phyloP scores from a whole-genome alignment of 495 filamentous ascomycete species.

The Aspergillus panamensis region DNA sequence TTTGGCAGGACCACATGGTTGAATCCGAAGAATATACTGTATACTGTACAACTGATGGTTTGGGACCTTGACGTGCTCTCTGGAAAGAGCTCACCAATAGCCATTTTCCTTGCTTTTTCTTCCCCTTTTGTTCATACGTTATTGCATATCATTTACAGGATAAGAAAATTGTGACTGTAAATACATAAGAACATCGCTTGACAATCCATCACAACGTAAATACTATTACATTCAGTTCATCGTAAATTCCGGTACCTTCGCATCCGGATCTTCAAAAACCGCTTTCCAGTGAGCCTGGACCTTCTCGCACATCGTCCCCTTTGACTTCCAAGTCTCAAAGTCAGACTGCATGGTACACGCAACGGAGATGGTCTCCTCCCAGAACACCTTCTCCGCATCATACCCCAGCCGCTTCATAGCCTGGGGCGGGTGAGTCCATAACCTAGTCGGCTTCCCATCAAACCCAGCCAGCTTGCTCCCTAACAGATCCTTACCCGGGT shows the following conservation, averaged over 20 bases:
- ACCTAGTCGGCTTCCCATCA: conserved; percentile 3
- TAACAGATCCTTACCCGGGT: conserved; percentile 28
- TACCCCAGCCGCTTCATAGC: conserved; percentile 9
- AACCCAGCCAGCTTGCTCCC: conserved; percentile 5
- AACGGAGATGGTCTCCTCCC: conserved; percentile 11
- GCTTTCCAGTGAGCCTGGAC: conserved; percentile 4
- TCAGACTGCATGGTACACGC: not conserved
- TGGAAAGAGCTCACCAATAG: no score
- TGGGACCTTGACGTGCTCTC: no score
- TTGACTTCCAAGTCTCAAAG: conserved; percentile 13
- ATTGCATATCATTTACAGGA: not conserved
- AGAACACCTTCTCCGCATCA: conserved; percentile 14
- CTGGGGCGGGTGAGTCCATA: conserved; percentile 14
- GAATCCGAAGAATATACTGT: no score
- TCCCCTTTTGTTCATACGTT: no score
- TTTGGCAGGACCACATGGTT: no score
- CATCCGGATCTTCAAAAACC: conserved; percentile 8
- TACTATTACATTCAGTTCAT: not conserved
- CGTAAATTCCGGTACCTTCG: conserved; percentile 3
- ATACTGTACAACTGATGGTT: no score
- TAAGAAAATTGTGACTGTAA: not conserved
- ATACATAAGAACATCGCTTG: not conserved
- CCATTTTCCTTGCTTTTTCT: no score
- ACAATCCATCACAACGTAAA: not conserved
- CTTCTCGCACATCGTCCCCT: conserved; percentile 3